A percentile compares a stretch with the other conserved stretches of the same genome.
These are phyloP conservation scores for Pyropia yezoensis DNA, from an alignment of 23 red algal species.

Conservation along the genomic window DNA sequence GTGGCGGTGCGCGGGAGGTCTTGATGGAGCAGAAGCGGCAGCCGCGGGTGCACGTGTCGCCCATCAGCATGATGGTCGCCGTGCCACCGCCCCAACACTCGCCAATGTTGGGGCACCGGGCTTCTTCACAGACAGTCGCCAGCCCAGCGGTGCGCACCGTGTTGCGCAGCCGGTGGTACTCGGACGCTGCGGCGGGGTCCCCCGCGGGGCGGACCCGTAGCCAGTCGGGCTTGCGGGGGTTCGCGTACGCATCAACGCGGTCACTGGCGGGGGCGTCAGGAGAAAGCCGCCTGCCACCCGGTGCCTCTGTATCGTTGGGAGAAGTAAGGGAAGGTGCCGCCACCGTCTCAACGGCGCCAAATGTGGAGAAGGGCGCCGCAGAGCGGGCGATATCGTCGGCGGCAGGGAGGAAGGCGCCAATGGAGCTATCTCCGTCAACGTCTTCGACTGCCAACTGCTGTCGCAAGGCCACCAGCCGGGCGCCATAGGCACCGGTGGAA, in stretches of 20 bases:
- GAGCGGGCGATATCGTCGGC: no score
- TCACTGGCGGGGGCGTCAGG: background rate
- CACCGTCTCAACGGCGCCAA: no score
- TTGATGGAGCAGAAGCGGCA: constrained; percentile 97
- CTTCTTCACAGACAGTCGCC: constrained; percentile 94
- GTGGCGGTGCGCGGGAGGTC: constrained; percentile 63
- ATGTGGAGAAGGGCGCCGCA: no score
- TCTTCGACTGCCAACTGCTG: no score
- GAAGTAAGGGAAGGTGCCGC: no score
- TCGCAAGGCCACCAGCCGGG: no score
- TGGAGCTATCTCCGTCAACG: no score
- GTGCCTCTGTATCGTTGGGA: no score
- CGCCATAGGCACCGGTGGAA: no score
- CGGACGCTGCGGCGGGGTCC: constrained; percentile 49
- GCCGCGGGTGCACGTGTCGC: constrained; percentile 89
- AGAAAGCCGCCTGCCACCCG: no score
- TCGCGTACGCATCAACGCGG: constrained; percentile 59
- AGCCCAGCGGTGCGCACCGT: constrained; percentile 56
- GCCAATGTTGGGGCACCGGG: constrained; percentile 91
- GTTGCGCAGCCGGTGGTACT: constrained; percentile 52
- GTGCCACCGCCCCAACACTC: constrained; percentile 99
- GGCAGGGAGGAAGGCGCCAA: no score
- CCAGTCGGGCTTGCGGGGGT: constrained; percentile 76
- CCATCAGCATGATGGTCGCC: constrained; percentile 99
- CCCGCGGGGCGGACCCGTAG: constrained; percentile 78